Base-by-base conservation (phyloP, 2,329 filamentous ascomycete species). In the Proliferodiscus dingleyae region DNA sequence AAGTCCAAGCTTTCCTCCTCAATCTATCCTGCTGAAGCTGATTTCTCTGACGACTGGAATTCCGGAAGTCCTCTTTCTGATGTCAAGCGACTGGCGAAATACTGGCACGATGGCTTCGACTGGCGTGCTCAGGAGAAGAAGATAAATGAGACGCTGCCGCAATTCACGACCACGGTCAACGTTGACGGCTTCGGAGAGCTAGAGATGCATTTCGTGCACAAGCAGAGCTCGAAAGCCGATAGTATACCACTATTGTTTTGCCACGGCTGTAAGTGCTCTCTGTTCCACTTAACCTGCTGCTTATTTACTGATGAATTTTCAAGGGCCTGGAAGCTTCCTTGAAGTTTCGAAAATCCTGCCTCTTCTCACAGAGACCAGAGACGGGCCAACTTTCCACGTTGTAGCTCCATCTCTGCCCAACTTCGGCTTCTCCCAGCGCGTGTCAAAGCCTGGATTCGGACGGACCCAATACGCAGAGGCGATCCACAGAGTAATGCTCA, bases 221-320 rank as follows among this genome's bases (percentile, higher is more conserved):
- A 82, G 53, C 69, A 63, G 42, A 80, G 74, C 54, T 58, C 64
- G 2, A 68, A 65, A 2, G 54, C 70, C 1, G 68, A 69, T 16
- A 79, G 80, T 2, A 77, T 87, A 33, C 83, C 84, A 0, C 59
- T 87, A 23, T 61, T 87, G 1, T 86, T 87, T 60, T 70, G 72
- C n/a, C 83, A 87, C 59, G 81, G 82, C 8, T 48, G 46, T 48
- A 32, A 41, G 46, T 45, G n/a, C 26, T 6, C 24, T 29, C 22
- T 16, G 9, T 19, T 13, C 28, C 16, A 36, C n/a, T 18, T 30
- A 10, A 37, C 19, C 16, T n/a, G n/a, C n/a, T n/a, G n/a, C n/a
- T n/a, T n/a, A n/a, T n/a, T n/a, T n/a, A n/a, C n/a, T n/a, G n/a
- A n/a, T n/a, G n/a, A n/a, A n/a, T n/a, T n/a, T n/a, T n/a, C n/a